Evolutionary conservation across 2,329 filamentous ascomycete genomes (phyloP).

Genomic region (Thyridium curvatum): DNA sequence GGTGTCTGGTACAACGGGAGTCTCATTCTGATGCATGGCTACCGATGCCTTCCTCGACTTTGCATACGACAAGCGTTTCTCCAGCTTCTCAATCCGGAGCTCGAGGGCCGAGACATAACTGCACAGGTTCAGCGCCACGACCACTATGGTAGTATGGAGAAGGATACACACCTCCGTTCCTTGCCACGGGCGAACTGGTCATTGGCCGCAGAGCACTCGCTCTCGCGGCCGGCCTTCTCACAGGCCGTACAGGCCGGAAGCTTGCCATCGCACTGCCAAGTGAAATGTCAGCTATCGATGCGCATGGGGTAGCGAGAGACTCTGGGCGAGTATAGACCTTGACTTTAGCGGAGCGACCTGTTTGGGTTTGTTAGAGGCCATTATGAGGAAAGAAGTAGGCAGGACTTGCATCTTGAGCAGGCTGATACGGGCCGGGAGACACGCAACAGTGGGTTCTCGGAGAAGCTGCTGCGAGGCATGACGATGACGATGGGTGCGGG

Average conservation of each 20-base stretch:
- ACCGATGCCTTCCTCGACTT: slow-evolving; percentile 66
- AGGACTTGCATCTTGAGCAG: slow-evolving; percentile 62
- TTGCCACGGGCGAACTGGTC: slow-evolving; percentile 95
- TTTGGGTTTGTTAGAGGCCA: slow-evolving; percentile 7
- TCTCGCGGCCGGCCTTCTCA: slow-evolving; percentile 80
- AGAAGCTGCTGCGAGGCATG: slow-evolving; percentile 34
- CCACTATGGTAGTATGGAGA: neutral
- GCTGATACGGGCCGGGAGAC: slow-evolving; percentile 76
- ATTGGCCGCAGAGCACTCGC: slow-evolving; percentile 87
- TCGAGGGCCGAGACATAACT: slow-evolving; percentile 95
- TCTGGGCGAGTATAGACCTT: slow-evolving; percentile 48
- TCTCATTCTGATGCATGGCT: slow-evolving; percentile 55
- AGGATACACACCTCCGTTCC: slow-evolving; percentile 65
- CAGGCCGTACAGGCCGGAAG: slow-evolving; percentile 92
- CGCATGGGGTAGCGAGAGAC: neutral
- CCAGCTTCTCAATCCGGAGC: slow-evolving; percentile 79
- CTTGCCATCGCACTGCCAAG: slow-evolving; percentile 77
- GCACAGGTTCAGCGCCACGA: neutral
- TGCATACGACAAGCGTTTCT: slow-evolving; percentile 67
- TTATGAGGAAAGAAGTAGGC: slow-evolving; percentile 1
- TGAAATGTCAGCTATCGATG: slow-evolving; percentile 7
- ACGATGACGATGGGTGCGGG: slow-evolving; percentile 1
- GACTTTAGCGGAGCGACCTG: slow-evolving; percentile 82
- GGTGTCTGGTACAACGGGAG: slow-evolving; percentile 27
- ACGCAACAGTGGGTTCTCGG: slow-evolving; percentile 53